Evolutionary conservation across 73 alveolate genomes (phyloP), one percentile per base, ranked within the genome.

Genomic region (Urostyla sp.): DNA sequence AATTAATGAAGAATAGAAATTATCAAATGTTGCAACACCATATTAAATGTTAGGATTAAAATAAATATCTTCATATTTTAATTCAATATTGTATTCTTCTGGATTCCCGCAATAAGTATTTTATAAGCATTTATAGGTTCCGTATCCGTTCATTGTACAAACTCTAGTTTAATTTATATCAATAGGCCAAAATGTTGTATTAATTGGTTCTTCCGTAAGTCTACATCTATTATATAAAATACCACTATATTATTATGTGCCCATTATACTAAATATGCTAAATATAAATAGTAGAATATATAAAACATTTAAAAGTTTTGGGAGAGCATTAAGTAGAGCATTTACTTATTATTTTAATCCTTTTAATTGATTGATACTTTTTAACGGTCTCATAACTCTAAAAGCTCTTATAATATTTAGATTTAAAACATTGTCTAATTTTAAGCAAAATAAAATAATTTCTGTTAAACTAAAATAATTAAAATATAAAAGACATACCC

Each of bases 301-400:
- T 4, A 34, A 43, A 1, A 75, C 92, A 46, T 75, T 72, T 20
- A 59, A 54, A 36, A 84, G 36, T 6, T 56, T 75, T 1, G 79
- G 80, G n/a, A n/a, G n/a, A n/a, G n/a, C n/a, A n/a, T n/a, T n/a
- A n/a, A n/a, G n/a, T n/a, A n/a, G n/a, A n/a, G n/a, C n/a, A n/a
- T n/a, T n/a, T n/a, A n/a, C n/a, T n/a, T n/a, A n/a, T n/a, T n/a
- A n/a, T n/a, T n/a, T n/a, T n/a, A n/a, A n/a, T n/a, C n/a, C n/a
- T 28, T 79, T 20, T 15, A 88, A 35, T n/a, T 38, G 40, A 50
- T 82, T 76, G 36, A 86, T 86, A 36, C 91, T 86, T 69, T 83
- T 80, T 7, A 86, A 38, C 6, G 94, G 94, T 67, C 94, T 56
- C n/a, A n/a, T n/a, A n/a, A n/a, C n/a, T n/a, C n/a, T n/a, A 13